These are phyloP conservation scores for Tephrocybe sp. DNA, from an alignment of 768 basidiomycete genomes.

Conservation along the genomic window DNA sequence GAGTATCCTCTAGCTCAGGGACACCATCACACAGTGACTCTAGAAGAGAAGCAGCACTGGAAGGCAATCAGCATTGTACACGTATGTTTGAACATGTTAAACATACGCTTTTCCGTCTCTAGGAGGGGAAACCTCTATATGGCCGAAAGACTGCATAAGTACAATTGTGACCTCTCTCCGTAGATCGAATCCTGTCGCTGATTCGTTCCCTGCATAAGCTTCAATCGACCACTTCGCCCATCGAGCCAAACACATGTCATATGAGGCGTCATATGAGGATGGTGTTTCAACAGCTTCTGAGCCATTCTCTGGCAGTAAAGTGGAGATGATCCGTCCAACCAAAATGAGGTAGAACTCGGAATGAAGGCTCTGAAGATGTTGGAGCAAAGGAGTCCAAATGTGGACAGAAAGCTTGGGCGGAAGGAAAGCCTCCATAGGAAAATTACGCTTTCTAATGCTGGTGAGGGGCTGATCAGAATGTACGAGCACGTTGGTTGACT, in stretches of 20 bases:
- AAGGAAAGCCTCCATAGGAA: conserved; percentile 38
- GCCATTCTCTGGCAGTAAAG: conserved; percentile 23
- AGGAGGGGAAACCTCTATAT: conserved; percentile 22
- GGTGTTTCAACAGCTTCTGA: conserved; percentile 16
- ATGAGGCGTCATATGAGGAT: conserved; percentile 37
- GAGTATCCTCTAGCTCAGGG: conserved; percentile 30
- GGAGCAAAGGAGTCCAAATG: conserved; percentile 67
- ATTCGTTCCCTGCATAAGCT: conserved; percentile 31
- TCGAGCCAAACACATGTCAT: conserved; percentile 60
- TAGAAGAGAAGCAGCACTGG: conserved; percentile 34
- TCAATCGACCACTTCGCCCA: conserved; percentile 69
- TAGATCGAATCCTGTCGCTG: conserved; percentile 37
- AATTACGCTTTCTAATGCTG: conserved; percentile 53
- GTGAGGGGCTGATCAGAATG: conserved; percentile 39
- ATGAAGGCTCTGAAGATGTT: conserved; percentile 58
- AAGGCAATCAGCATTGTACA: conserved; percentile 1
- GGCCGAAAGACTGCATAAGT: conserved; percentile 51
- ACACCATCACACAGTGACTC: conserved; percentile 38
- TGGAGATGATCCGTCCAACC: conserved; percentile 41
- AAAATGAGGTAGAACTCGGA: conserved; percentile 52
- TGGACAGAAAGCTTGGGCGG: conserved; percentile 54
- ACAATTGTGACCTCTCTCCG: conserved; percentile 43
- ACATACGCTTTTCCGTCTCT: conserved; percentile 35
- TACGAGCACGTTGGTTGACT: conserved; percentile 27
- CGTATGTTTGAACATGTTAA: not conserved